Base-by-base conservation (phyloP, 192 early-diverging fungal genomes). In the Dimargaris cristalligena region DNA sequence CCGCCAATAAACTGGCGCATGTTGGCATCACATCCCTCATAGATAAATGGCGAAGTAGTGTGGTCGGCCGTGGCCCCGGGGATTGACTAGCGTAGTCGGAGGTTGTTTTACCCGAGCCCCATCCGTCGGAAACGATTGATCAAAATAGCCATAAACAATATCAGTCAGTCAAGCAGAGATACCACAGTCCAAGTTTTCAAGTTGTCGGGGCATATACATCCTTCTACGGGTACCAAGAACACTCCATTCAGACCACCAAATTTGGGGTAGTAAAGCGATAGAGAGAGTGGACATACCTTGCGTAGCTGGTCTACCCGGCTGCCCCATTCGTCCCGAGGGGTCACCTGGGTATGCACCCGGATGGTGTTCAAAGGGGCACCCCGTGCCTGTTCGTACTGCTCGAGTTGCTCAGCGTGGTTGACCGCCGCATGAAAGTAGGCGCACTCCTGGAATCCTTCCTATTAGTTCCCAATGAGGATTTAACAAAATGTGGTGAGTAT, bases 401-500 rank as follows among this genome's bases (percentile, higher is more conserved):
- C 52, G 23, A 68, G 25, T 25, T 58, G 60, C n/a, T 72, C 55
- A 29, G 61, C 70, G 1, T 68, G 51, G 23, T 69, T 46, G n/a
- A 52, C 38, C 25, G 73, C 73, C 32, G 67, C 62, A 44, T 63
- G 61, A 16, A 72, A 74, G 52, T 72, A 72, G 0, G 64, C 60
- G 55, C 73, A 74, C 29, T 51, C 62, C 23, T 69, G 31, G 60
- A 72, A 74, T 1, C 73, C 73, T 62, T 74, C 73, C 72, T 73
- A 56, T 22, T 10, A 41, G 6, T 16, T 16, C 8, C 8, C 8
- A 41, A 16, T 41, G 6, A 16, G 38, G 38, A 41, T 6, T 6
- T 16, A 41, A 41, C 6, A 16, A 16, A 16, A 16, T 10, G 38
- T 6, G 38, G 38, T 6, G 38, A 6, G 6, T 41, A 41, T 10